Evolutionary conservation across 805 yeast genomes (phyloP), one percentile per base, ranked within the genome.

Genomic region (Kregervanrija fluxuum): DNA sequence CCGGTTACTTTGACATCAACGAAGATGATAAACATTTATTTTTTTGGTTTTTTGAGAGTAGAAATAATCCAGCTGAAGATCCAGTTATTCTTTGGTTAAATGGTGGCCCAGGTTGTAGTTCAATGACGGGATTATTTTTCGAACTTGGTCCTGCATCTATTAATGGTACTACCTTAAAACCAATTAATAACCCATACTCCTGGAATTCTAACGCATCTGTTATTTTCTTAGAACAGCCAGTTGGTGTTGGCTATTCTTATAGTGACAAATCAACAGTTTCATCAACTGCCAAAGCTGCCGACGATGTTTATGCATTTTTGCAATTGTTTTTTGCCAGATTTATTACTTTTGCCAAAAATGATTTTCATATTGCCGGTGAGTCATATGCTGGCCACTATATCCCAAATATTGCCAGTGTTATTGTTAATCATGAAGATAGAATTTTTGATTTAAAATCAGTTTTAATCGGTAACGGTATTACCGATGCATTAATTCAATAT

Each of bases 101-200:
- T 60, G 96, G 96, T 54, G 96, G 96, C 13, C 96, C 96, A 37
- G 96, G 96, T 4, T 88, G 96, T 67, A 85, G 95, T 12, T 85
- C 95, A 10, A 66, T 86, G 66, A 85, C 95, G 11, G 95, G 95
- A 0, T 73, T 85, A 53, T 83, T 87, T 60, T 85, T 86, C 61
- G 96, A 88, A 62, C 73, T 87, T 55, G 95, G 96, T 30, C 91
- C 95, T 12, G 73, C 95, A 2, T 71, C 80, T 16, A 79, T 87
- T 49, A 47, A 56, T 38, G 75, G 71, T 47, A 62, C 75, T 36
- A 76, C 82, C 28, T 61, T 80, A 48, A 74, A 75, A 55, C 90
- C 90, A 16, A 71, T 74, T 36, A 66, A 67, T 65, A 87, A 87
- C 68, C 89, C 89, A 16, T 67, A 79, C 65, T 76, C 93, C 8